These are phyloP conservation scores for Aegilops speltoides DNA, from an alignment of 176 grass and related monocot species.

Conservation along the genomic window DNA sequence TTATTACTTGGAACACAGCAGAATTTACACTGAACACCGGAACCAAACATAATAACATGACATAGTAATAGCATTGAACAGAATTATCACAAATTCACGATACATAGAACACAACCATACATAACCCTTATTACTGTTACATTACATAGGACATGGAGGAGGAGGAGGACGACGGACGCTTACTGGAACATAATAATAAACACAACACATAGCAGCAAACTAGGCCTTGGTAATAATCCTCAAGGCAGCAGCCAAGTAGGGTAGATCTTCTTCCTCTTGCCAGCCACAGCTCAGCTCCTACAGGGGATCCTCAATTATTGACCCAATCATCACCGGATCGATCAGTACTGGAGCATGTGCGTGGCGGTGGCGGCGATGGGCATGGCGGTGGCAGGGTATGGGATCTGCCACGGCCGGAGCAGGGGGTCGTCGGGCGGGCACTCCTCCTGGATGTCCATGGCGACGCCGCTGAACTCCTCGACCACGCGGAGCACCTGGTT, in stretches of 20 bases:
- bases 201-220: conserved; percentile 41
- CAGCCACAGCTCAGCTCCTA: background rate
- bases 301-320: background rate
- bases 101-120: conserved; percentile 27
- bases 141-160: conserved; percentile 27
- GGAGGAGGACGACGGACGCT: background rate
- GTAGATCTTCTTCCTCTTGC: background rate
- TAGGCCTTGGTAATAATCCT: conserved; percentile 19
- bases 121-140: conserved; percentile 24
- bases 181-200: background rate
- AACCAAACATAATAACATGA: background rate
- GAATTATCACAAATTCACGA: conserved; percentile 11
- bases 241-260: conserved; percentile 23
- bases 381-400: conserved; percentile 52
- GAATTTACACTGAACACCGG: background rate
- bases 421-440: conserved; percentile 56
- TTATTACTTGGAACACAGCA: background rate
- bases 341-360: conserved; percentile 59
- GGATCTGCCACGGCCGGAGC: conserved; percentile 74
- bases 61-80: background rate
- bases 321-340: background rate
- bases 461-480: conserved; percentile 77
- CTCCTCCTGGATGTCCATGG: conserved; percentile 83
- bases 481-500: conserved; percentile 72
- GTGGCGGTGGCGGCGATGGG: conserved; percentile 54